These are phyloP conservation scores for Candida labiduridarum DNA, from an alignment of 1,139 yeast genomes.

Conservation along the genomic window DNA sequence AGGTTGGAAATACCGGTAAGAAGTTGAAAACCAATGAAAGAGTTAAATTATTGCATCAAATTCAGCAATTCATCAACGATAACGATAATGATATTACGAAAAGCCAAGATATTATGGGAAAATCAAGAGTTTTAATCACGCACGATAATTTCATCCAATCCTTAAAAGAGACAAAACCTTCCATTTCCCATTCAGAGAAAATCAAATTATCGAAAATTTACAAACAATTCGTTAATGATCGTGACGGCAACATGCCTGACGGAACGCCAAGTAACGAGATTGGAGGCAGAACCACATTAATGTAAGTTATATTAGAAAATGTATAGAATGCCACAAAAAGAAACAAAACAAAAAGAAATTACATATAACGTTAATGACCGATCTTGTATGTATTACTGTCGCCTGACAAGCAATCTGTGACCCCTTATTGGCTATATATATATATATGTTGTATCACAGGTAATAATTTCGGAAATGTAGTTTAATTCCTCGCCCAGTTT, in stretches of 20 bases:
- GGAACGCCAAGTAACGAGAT: conserved; percentile 82
- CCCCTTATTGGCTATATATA: no score
- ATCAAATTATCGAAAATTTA: conserved; percentile 66
- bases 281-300: conserved; percentile 81
- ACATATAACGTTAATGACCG: no score
- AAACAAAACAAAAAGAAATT: no score
- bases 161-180: conserved; percentile 77
- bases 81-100: conserved; percentile 12
- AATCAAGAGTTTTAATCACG: conserved; percentile 40
- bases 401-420: no score
- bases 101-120: conserved; percentile 16
- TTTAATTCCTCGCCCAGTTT: no score
- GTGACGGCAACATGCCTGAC: conserved; percentile 89
- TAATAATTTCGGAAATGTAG: no score
- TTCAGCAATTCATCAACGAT: conserved; percentile 38
- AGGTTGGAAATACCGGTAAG: conserved; percentile 32
- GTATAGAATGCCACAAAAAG: neutral
- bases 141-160: conserved; percentile 64
- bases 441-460: no score
- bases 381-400: no score
- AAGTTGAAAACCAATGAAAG: conserved; percentile 48
- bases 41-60: conserved; percentile 45
- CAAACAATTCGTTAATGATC: conserved; percentile 68
- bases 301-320: conserved; percentile 37
- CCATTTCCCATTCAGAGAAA: conserved; percentile 76